Base-by-base conservation (phyloP, 345 rosid genomes). In the Luvunga scandens region DNA sequence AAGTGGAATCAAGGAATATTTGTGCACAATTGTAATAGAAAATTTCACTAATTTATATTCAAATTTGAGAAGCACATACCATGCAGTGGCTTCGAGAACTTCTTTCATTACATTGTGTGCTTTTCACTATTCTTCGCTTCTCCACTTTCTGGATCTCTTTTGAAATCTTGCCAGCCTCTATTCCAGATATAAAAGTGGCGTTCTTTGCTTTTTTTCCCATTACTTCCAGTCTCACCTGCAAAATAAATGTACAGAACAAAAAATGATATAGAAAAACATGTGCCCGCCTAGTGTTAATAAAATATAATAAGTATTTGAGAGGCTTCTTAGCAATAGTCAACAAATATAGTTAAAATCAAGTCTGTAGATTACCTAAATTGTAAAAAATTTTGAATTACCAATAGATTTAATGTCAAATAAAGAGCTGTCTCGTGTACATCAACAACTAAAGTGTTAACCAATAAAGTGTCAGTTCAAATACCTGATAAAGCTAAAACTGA, bases 81-180 rank as follows among this genome's bases (percentile, higher is more conserved):
- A 92, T 85, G 89, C 99, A 96, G 81, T 96, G 99, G 86, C 99
- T 96, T 87, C 99, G 85, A 30, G 99, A 96, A 80, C 99, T 96
- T 80, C 95, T 86, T 6, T 96, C 99, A 70, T 94, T 96, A 59
- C 97, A 96, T 63, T 90, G 90, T 0, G 99, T 96, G 84, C 97
- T 94, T 83, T 96, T 96, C 2, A 96, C 93, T 77, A 90, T 92
- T 76, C 99, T 94, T 75, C 97, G 83, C 83, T 91, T 96, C 92
- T 96, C 99, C 77, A 96, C 98, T 79, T 93, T 94, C 75, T 90
- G 94, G 73, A 96, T 94, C 85, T 94, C 99, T 76, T 89, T 96
- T 1, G 94, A 88, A 67, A 96, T 92, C 77, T 90, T 96, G 6
- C 91, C 95, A 57, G 99, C 97, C 74, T 94, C 97, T 68, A 86